Conservation (phyloP, 2,329 filamentous ascomycete species). For the Corniculantispora saksenae region DNA sequence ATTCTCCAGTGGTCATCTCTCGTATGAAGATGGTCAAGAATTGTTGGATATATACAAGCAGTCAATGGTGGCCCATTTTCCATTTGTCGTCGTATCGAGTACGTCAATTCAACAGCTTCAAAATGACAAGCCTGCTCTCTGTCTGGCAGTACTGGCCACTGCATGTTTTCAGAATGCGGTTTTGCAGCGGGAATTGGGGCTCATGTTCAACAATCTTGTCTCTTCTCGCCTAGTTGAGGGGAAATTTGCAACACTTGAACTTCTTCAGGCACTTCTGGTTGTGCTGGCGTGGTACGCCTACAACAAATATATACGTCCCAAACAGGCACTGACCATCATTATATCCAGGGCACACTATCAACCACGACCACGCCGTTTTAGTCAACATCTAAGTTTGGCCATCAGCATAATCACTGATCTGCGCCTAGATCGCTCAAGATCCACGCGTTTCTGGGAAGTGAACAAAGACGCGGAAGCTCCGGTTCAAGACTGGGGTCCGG, state of each 20-base stretch:
- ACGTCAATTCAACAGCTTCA: constrained; percentile 25
- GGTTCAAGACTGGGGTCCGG: constrained; percentile 24
- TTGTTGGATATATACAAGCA: constrained; percentile 28
- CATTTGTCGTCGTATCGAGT: constrained; percentile 31
- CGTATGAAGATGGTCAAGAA: constrained; percentile 28
- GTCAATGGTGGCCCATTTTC: constrained; percentile 32
- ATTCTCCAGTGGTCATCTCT: constrained; percentile 27
- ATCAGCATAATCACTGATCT: constrained; percentile 34
- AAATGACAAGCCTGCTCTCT: constrained; percentile 28
- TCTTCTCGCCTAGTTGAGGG: constrained; percentile 26
- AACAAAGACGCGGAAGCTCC: constrained; percentile 20
- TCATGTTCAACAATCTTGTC: constrained; percentile 32
- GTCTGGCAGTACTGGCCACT: constrained; percentile 32
- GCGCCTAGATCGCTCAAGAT: constrained; percentile 32
- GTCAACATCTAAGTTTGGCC: constrained; percentile 33
- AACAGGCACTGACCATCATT: neutral
- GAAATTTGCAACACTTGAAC: constrained; percentile 30
- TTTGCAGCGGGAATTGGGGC: constrained; percentile 29
- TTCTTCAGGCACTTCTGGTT: constrained; percentile 34
- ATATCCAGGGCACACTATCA: constrained; percentile 36
- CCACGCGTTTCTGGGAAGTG: constrained; percentile 31
- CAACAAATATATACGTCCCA: neutral
- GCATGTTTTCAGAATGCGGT: constrained; percentile 25
- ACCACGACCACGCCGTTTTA: constrained; percentile 29
- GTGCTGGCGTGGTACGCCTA: constrained; percentile 32